Evolutionary conservation across 495 filamentous ascomycete species (phyloP), one percentile per base, ranked within the genome.

Genomic region (Trichodelitschia bisporula): DNA sequence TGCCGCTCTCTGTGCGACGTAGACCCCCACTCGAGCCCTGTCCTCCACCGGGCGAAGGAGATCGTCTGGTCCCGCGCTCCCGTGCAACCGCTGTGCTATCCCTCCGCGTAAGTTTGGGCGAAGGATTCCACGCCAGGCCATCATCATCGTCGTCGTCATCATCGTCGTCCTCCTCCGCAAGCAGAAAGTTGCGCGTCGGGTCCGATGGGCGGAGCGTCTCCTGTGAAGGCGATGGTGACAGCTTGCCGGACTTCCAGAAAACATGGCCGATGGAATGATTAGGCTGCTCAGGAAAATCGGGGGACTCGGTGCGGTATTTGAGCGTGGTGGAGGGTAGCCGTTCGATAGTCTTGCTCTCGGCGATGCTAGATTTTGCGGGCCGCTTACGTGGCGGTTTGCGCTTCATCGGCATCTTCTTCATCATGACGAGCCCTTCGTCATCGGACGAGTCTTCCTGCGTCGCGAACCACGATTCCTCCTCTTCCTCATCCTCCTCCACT

Each of bases 261-360:
- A 24, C n/a, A n/a, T n/a, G n/a, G 27, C 37, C 37, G 13, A 40
- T 21, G n/a, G 44, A 39, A 32, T 42, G 42, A 11, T 30, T 34
- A 18, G 32, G 25, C 29, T 72, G 62, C 11, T 53, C 59, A 5
- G 64, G 59, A 14, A 48, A 28, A 25, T 80, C 72, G 0, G 79
- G 77, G 0, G 74, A 72, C 35, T 86, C 86, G 18, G 72, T 67
- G 19, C 72, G 62, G 39, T 80, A 86, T 44, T 95, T 97, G 11
- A 97, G 56, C 4, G 77, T 93, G 2, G 86, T 95, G 0, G 79
- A 76, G 4, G 82, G 82, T 13, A 97, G 58, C 54, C 78, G 89
- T 6, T 79, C 83, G 46, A 97, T 97, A 9, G 76, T 92, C 46
- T 77, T 86, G 53, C 73, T 77, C 36, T 90, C 82, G 27, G 56